phyloP scores from a whole-genome alignment of 108 stramenopile species.

The Fragilaria crotonensis region DNA sequence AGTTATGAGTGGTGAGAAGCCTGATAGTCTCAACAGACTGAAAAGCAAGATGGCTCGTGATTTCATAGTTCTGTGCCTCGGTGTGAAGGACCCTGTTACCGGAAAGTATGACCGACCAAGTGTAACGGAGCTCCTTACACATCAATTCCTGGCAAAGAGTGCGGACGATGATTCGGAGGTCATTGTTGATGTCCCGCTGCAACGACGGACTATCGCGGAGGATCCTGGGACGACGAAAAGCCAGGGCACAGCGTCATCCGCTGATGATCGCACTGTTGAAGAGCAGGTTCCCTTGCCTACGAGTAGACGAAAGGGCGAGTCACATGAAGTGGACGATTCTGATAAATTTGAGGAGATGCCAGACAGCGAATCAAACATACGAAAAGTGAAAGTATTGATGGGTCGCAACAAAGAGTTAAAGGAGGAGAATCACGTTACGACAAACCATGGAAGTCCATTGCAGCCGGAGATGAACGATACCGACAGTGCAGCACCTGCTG shows the following conservation, averaged over 20 bases:
- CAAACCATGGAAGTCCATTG: too few species aligned
- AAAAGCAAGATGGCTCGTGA: constrained; percentile 70
- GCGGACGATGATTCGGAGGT: constrained; percentile 67
- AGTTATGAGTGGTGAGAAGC: constrained; percentile 81
- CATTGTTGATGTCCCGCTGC: constrained; percentile 69
- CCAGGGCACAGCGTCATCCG: background rate
- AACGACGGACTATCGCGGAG: constrained; percentile 56
- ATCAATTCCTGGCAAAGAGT: constrained; percentile 71
- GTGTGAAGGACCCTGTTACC: constrained; percentile 55
- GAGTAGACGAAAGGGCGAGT: too few species aligned
- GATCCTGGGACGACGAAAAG: too few species aligned
- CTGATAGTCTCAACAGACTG: constrained; percentile 71
- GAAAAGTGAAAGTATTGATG: constrained; percentile 77
- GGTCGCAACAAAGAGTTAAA: constrained; percentile 72
- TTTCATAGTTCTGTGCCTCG: constrained; percentile 84
- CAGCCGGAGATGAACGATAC: too few species aligned
- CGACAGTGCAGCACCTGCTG: too few species aligned
- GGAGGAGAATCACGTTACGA: constrained; percentile 20
- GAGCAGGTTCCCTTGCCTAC: constrained; percentile 3
- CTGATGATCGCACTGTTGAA: background rate
- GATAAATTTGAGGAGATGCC: constrained; percentile 83
- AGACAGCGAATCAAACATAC: constrained; percentile 81
- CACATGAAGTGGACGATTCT: constrained; percentile 36
- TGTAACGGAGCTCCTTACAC: constrained; percentile 63
- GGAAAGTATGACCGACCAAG: constrained; percentile 53